Conservation (phyloP, 176 grass and related monocot genomes). For the Triticum urartu region DNA sequence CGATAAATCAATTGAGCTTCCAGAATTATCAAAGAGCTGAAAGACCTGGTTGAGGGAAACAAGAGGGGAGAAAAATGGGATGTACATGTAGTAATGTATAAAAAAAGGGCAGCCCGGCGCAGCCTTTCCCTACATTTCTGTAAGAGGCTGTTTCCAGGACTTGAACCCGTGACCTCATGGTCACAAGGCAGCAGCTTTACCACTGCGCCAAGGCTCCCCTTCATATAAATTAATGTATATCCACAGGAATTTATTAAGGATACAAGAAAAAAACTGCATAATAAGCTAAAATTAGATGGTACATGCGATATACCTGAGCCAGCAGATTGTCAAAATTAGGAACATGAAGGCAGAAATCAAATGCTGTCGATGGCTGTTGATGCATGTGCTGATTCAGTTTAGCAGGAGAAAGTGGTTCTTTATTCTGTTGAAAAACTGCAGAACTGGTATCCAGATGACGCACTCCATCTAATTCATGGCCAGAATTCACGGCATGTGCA, state of each 20-base stretch:
- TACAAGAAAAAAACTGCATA: constrained; percentile 5
- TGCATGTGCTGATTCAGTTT: constrained; percentile 34
- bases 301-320: constrained; percentile 41
- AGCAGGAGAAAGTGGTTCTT: constrained; percentile 14
- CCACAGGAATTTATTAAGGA: not conserved
- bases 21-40: not conserved
- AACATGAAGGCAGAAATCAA: constrained; percentile 9
- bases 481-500: constrained; percentile 31
- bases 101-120: no score
- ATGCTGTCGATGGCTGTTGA: constrained; percentile 18
- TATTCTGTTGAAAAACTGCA: constrained; percentile 27
- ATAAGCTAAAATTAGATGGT: constrained; percentile 2
- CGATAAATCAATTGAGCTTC: constrained; percentile 14
- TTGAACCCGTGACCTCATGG: no score
- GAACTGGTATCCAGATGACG: constrained; percentile 15
- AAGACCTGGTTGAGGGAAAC: not conserved
- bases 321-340: constrained; percentile 23
- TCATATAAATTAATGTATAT: not conserved
- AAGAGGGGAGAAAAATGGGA: not conserved
- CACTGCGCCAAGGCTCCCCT: no score
- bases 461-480: constrained; percentile 29
- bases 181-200: no score
- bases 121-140: no score
- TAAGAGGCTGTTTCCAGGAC: no score
- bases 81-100: not conserved